phyloP scores from a whole-genome alignment of 208 protist species.

The Crithidia thermophila region DNA sequence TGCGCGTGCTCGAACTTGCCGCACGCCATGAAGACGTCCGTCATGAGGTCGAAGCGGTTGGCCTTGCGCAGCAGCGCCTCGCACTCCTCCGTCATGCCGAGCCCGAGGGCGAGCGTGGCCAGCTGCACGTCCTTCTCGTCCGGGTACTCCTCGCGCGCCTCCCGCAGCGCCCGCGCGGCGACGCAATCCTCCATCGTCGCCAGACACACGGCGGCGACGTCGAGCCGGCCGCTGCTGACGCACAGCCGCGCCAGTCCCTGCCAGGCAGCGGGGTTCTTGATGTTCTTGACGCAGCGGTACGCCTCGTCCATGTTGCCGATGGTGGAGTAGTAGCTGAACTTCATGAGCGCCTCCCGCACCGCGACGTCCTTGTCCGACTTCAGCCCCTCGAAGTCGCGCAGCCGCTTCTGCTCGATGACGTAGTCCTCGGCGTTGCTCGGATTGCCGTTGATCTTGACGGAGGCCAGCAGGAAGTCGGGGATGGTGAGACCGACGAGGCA shows the following conservation, averaged over 20 bases:
- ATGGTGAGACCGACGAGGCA: slow-evolving; percentile 92
- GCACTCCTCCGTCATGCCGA: slow-evolving; percentile 94
- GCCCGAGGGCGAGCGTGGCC: slow-evolving; percentile 94
- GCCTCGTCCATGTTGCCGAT: slow-evolving; percentile 98
- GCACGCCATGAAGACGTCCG: slow-evolving; percentile 91
- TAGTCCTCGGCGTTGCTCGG: slow-evolving; percentile 82
- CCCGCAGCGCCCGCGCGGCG: slow-evolving; percentile 86
- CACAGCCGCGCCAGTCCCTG: slow-evolving; percentile 96
- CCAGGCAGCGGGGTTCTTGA: slow-evolving; percentile 94
- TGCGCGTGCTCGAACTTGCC: slow-evolving; percentile 96
- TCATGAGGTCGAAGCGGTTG: slow-evolving; percentile 94
- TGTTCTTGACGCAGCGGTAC: slow-evolving; percentile 95
- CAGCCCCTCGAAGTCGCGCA: slow-evolving; percentile 94
- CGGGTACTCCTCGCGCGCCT: slow-evolving; percentile 84
- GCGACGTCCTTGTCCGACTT: slow-evolving; percentile 86
- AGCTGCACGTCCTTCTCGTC: slow-evolving; percentile 90
- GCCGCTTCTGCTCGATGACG: slow-evolving; percentile 88
- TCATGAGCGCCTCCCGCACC: slow-evolving; percentile 93
- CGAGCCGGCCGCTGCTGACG: slow-evolving; percentile 93
- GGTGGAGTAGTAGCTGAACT: slow-evolving; percentile 97
- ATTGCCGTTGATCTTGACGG: slow-evolving; percentile 82
- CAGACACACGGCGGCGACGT: slow-evolving; percentile 95
- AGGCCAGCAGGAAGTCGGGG: slow-evolving; percentile 90
- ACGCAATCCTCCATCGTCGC: slow-evolving; percentile 95
- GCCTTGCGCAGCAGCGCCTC: slow-evolving; percentile 80